phyloP scores from a whole-genome alignment of 2,329 filamentous ascomycete species.

The Fusarium sp. region DNA sequence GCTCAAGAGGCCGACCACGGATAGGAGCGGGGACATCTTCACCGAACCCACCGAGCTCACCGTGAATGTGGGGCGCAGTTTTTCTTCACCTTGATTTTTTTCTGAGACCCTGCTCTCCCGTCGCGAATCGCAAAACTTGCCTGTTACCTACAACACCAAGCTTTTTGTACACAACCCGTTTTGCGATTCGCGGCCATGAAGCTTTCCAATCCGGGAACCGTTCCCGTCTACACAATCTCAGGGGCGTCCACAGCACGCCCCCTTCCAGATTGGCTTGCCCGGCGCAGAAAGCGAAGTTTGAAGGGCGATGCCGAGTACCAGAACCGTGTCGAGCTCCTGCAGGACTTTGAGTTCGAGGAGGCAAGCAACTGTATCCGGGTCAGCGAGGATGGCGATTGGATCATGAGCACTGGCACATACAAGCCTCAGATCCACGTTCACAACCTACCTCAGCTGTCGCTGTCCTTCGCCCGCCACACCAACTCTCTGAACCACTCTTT shows the following conservation, averaged over 20 bases:
- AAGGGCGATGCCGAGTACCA: constrained; percentile 95
- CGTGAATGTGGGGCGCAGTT: constrained; percentile 37
- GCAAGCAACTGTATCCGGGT: constrained; percentile 90
- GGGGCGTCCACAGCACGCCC: constrained; percentile 89
- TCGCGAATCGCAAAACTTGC: constrained; percentile 33
- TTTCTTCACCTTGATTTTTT: constrained; percentile 49
- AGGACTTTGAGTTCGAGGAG: constrained; percentile 98
- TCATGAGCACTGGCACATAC: constrained; percentile 90
- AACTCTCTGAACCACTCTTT: constrained; percentile 93
- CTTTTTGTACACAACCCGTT: constrained; percentile 25
- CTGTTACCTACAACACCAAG: constrained; percentile 20
- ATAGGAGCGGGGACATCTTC: constrained; percentile 20
- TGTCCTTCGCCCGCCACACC: constrained; percentile 95
- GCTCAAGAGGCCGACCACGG: constrained; percentile 2
- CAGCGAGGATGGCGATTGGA: constrained; percentile 96
- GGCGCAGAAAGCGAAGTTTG: constrained; percentile 88
- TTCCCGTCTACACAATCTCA: constrained; percentile 95
- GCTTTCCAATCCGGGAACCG: constrained; percentile 82
- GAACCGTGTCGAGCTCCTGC: constrained; percentile 92
- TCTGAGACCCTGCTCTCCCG: constrained; percentile 15
- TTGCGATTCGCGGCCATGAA: constrained; percentile 68
- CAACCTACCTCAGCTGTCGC: constrained; percentile 89
- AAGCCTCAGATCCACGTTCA: constrained; percentile 86
- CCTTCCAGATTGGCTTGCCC: constrained; percentile 94
- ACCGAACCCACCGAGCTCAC: constrained; percentile 39